A percentile compares a stretch with the other conserved stretches of the same genome.
These are phyloP conservation scores for Graphilbum sp. DNA, from an alignment of 2,329 filamentous ascomycete species.

Conservation along the genomic window DNA sequence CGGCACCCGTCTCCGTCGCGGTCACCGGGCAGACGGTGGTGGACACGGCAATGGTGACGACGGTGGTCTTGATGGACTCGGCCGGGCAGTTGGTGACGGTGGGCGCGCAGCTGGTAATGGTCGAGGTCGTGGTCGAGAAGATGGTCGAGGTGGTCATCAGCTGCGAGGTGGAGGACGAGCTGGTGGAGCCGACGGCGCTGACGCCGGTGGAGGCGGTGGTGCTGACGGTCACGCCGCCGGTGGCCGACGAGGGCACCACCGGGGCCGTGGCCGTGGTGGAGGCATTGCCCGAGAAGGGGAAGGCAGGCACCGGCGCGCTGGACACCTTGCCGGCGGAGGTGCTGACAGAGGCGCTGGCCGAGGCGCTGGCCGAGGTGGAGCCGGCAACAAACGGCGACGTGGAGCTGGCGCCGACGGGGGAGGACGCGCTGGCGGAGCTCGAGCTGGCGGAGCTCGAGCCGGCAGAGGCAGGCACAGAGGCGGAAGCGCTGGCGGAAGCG, in stretches of 20 bases:
- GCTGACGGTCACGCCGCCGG: neutral
- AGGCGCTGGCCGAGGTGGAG: neutral
- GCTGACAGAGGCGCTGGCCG: neutral
- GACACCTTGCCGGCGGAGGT: too few species aligned
- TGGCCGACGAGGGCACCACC: neutral
- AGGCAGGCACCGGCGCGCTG: too few species aligned
- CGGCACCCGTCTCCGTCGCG: slow-evolving; percentile 26
- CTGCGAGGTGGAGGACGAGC: slow-evolving; percentile 2
- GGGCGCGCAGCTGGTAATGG: slow-evolving; percentile 32
- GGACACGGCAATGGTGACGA: slow-evolving; percentile 37
- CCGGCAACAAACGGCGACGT: neutral
- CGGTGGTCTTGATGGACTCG: slow-evolving; percentile 24
- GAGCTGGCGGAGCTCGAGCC: neutral
- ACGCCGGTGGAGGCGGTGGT: neutral
- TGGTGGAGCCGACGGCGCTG: neutral
- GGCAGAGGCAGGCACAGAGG: neutral
- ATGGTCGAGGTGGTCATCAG: slow-evolving; percentile 17
- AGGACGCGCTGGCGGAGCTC: neutral
- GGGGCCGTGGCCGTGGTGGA: neutral
- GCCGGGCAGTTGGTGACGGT: slow-evolving; percentile 34
- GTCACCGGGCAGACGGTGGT: slow-evolving; percentile 47
- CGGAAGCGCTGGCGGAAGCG: neutral
- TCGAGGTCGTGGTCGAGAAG: slow-evolving; percentile 31
- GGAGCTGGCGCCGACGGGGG: neutral
- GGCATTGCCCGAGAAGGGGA: neutral